Evolutionary conservation across 371 early-diverging fungal species (phyloP).

Genomic region (Mortierella sp.): DNA sequence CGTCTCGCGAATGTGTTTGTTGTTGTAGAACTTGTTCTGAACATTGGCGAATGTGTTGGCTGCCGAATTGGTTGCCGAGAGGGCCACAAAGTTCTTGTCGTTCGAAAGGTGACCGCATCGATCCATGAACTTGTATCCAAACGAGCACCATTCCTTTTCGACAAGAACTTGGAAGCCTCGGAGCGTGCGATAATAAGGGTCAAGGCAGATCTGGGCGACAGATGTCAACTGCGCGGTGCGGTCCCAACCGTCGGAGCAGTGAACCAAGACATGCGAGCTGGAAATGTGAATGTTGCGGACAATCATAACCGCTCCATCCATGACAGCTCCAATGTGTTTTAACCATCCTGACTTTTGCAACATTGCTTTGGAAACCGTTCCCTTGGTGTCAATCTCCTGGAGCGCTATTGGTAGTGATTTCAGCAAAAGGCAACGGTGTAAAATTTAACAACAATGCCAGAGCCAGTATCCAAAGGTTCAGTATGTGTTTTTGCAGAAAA

Average conservation of each 20-base stretch:
- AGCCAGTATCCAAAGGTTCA: neutral
- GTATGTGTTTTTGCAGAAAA: neutral
- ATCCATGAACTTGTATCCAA: conserved; percentile 96
- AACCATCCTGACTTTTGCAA: conserved; percentile 88
- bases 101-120: conserved; percentile 92
- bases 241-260: conserved; percentile 99
- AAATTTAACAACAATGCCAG: neutral
- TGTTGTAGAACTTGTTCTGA: conserved; percentile 78
- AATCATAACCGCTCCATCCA: conserved; percentile 86
- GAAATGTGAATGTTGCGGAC: conserved; percentile 84
- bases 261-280: conserved; percentile 92
- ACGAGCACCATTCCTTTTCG: conserved; percentile 97
- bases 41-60: conserved; percentile 80
- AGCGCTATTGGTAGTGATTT: conserved; percentile 57
- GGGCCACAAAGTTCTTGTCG: conserved; percentile 75
- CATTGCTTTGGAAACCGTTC: conserved; percentile 65
- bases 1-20: conserved; percentile 79
- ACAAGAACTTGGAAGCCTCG: conserved; percentile 91
- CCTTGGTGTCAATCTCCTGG: conserved; percentile 66
- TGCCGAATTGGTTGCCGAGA: conserved; percentile 66
- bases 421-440: neutral
- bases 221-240: conserved; percentile 95
- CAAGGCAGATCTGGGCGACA: conserved; percentile 90
- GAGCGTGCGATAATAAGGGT: conserved; percentile 95
- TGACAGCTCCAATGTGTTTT: conserved; percentile 83